phyloP scores from a whole-genome alignment of 2,329 filamentous ascomycete species.

The Ciborinia camelliae region DNA sequence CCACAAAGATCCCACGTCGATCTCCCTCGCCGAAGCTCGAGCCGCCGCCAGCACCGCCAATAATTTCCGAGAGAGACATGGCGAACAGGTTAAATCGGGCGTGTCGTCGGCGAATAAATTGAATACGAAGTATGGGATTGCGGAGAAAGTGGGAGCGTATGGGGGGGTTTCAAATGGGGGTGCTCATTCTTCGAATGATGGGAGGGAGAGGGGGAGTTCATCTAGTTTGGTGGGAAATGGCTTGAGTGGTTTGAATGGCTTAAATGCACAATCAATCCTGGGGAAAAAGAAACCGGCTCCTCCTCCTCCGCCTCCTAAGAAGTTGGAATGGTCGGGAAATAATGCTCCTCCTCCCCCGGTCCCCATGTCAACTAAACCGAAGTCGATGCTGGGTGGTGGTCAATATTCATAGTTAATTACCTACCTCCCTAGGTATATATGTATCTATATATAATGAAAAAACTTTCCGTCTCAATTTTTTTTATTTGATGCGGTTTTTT shows the following conservation, averaged over 20 bases:
- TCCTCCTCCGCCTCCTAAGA: conserved; percentile 36
- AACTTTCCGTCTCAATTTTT: not conserved
- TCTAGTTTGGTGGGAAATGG: not conserved
- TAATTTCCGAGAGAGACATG: conserved; percentile 58
- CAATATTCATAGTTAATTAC: conserved; percentile 24
- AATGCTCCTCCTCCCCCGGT: conserved; percentile 32
- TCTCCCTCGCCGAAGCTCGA: conserved; percentile 49
- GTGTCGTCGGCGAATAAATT: conserved; percentile 42
- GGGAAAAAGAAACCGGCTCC: conserved; percentile 39
- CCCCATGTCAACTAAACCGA: conserved; percentile 37
- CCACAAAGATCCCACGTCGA: conserved; percentile 49
- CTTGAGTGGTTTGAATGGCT: not conserved
- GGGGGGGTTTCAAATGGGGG: conserved; percentile 20
- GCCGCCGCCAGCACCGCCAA: conserved; percentile 51
- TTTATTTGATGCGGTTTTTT: not conserved
- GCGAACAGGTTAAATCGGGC: conserved; percentile 54
- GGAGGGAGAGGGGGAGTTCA: conserved; percentile 23
- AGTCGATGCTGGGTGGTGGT: conserved; percentile 36
- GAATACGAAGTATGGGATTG: conserved; percentile 37
- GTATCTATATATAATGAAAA: conserved; percentile 5
- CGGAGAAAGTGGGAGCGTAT: conserved; percentile 33
- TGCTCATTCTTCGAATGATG: conserved; percentile 21
- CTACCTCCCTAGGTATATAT: too few relatives aligned
- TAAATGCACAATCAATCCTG: conserved; percentile 3
- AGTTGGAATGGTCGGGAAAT: conserved; percentile 21